Base-by-base conservation (phyloP, 2,329 filamentous ascomycete genomes). In the Paramyrothecium sp. region DNA sequence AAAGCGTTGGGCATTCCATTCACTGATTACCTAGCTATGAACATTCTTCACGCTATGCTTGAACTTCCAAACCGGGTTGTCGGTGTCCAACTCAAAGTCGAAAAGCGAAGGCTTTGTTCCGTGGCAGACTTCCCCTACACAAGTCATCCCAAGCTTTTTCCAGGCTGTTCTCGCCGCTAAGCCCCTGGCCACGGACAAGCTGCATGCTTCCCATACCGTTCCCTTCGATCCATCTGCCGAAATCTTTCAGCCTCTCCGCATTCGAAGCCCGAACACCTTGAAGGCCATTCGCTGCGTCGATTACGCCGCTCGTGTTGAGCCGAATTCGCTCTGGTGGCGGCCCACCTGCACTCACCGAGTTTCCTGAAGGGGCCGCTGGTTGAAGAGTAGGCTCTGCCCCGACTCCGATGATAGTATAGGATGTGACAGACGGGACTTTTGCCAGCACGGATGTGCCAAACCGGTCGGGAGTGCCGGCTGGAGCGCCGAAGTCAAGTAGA, bases 401-500 rank as follows among this genome's bases (percentile, higher is more conserved):
- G 38, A 44, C 53, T 19, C 52, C 13, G 22, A 62, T 12, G 19
- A 44, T 22, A 3, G 50, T 56, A 2, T 54, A 22, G 5, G 20
- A 17, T 7, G 55, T 49, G 2, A 41, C 33, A 8, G 22, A 50
- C 1, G 47, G 51, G 3, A 57, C 34, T 17, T 33, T n/a, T 16
- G 33, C 34, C 3, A 30, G 46, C 16, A 60, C 17, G 22, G 53
- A 44, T 19, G 59, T 51, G 4, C 26, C 54, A 13, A 62, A 54
- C 5, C 20, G n/a, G 17, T 56, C 57, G 2, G 46, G 46, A 8
- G 34, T 49, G 20, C 53, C 52, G 7, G 51, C 38, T 1, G 59
- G 56, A 1, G 58, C 64, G 17, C 64, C 65, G 48, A 60, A 67
- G 41, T 67, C 62, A 7, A 63, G 21, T 3, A 67, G 50, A 12